A percentile compares a stretch with the other conserved stretches of the same genome.
Conservation (phyloP, 345 rosid species). For the Gossypium rotundifolium region DNA sequence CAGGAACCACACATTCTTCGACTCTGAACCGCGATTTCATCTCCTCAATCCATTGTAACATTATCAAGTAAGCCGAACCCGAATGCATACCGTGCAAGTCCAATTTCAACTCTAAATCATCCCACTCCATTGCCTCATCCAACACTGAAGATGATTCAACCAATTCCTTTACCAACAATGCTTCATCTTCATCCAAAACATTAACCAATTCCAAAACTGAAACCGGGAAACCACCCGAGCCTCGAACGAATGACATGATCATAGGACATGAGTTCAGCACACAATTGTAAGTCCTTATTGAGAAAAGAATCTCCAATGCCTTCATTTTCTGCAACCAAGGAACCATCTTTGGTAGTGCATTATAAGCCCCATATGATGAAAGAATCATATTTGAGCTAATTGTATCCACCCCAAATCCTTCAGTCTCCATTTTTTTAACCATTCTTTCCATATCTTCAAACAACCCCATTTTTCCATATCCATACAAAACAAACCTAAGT, state of each 20-base stretch:
- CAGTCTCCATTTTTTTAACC: constrained; percentile 36
- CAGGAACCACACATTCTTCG: constrained; percentile 35
- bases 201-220: constrained; percentile 40
- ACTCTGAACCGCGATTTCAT: constrained; percentile 35
- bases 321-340: constrained; percentile 61
- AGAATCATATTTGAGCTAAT: constrained; percentile 76
- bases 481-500: constrained; percentile 41
- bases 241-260: constrained; percentile 32
- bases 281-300: constrained; percentile 66
- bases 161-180: constrained; percentile 43
- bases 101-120: constrained; percentile 47
- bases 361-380: constrained; percentile 63
- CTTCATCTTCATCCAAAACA: constrained; percentile 45
- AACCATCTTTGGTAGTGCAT: constrained; percentile 48
- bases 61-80: constrained; percentile 59
- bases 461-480: constrained; percentile 66
- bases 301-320: constrained; percentile 36
- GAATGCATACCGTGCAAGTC: constrained; percentile 87
- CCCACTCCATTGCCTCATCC: constrained; percentile 50
- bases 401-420: constrained; percentile 50
- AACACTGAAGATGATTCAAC: constrained; percentile 38
- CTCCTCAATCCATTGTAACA: constrained; percentile 72
- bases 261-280: constrained; percentile 66
- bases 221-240: constrained; percentile 28
- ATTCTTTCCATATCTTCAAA: constrained; percentile 58